These are phyloP conservation scores for Phallus indusiatus DNA, from an alignment of 768 basidiomycete genomes.

Conservation along the genomic window DNA sequence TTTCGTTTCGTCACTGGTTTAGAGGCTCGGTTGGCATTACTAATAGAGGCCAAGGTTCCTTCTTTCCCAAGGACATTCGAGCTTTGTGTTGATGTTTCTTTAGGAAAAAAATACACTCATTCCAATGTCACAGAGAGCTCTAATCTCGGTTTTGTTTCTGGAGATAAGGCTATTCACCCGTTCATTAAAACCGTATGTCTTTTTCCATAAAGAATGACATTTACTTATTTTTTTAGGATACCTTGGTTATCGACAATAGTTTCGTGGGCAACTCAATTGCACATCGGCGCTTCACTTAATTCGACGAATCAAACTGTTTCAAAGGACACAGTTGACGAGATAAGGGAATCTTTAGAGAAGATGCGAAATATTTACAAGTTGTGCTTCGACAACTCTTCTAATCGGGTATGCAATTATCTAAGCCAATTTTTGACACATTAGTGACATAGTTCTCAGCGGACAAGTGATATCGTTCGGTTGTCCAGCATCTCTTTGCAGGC, in stretches of 20 bases:
- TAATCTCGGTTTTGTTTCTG: slow-evolving; percentile 52
- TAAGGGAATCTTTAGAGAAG: slow-evolving; percentile 30
- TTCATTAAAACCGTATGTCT: slow-evolving; percentile 47
- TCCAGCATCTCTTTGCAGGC: slow-evolving; percentile 1
- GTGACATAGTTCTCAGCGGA: slow-evolving; percentile 23
- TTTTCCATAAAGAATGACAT: slow-evolving; percentile 26
- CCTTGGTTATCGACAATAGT: slow-evolving; percentile 15
- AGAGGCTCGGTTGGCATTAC: slow-evolving; percentile 44
- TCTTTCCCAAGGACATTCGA: slow-evolving; percentile 1
- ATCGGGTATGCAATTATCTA: slow-evolving; percentile 29
- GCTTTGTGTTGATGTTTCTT: neutral
- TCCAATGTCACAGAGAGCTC: slow-evolving; percentile 47
- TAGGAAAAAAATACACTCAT: slow-evolving; percentile 47
- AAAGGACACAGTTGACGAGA: slow-evolving; percentile 35
- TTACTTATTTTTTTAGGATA: slow-evolving; percentile 20
- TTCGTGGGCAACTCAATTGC: neutral
- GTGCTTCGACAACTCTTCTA: slow-evolving; percentile 35
- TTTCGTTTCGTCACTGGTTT: slow-evolving; percentile 39
- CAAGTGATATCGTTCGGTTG: slow-evolving; percentile 33
- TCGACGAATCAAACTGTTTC: slow-evolving; percentile 20
- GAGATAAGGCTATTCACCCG: slow-evolving; percentile 55
- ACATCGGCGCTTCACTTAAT: neutral
- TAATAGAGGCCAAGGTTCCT: slow-evolving; percentile 49
- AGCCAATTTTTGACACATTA: neutral
- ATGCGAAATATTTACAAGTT: slow-evolving; percentile 42